A percentile compares a stretch with the other conserved stretches of the same genome.
phyloP scores from a whole-genome alignment of 768 basidiomycete genomes.

The Cystobasidium onofrii region DNA sequence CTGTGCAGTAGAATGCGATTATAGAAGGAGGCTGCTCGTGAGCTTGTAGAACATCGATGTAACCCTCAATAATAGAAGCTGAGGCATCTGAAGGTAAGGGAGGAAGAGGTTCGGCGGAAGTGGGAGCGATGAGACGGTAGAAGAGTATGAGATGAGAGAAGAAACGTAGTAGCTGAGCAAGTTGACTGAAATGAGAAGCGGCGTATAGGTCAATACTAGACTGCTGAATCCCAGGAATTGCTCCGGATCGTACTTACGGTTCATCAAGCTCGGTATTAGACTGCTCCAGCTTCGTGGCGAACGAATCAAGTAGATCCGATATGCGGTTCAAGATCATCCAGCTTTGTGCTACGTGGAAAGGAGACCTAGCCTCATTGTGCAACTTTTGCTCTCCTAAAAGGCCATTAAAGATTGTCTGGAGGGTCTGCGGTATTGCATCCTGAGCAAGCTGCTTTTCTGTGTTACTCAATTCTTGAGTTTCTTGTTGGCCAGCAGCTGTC shows the following conservation, averaged over 20 bases:
- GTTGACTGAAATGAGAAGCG: neutral
- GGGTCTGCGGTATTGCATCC: constrained; percentile 5
- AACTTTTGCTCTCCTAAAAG: neutral
- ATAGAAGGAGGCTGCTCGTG: constrained; percentile 51
- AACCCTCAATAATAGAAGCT: constrained; percentile 76
- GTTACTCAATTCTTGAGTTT: neutral
- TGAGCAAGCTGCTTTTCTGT: neutral
- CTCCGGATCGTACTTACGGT: constrained; percentile 41
- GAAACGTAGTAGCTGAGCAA: constrained; percentile 53
- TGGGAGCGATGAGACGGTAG: constrained; percentile 68
- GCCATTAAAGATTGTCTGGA: constrained; percentile 25
- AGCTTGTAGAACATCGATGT: constrained; percentile 78
- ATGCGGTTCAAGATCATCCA: constrained; percentile 64
- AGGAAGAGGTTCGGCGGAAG: constrained; percentile 21
- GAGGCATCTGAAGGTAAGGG: constrained; percentile 63
- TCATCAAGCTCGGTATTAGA: constrained; percentile 43
- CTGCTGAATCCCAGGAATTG: neutral
- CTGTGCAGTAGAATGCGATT: constrained; percentile 88
- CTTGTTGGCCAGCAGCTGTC: neutral
- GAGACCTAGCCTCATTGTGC: constrained; percentile 58
- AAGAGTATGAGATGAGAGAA: constrained; percentile 88
- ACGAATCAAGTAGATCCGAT: constrained; percentile 58
- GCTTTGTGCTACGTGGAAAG: constrained; percentile 73
- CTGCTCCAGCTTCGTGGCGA: constrained; percentile 44
- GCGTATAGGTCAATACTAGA: neutral